Evolutionary conservation across 805 yeast genomes (phyloP), one percentile per base, ranked within the genome.

Genomic region (Kluyveromyces starmeri): DNA sequence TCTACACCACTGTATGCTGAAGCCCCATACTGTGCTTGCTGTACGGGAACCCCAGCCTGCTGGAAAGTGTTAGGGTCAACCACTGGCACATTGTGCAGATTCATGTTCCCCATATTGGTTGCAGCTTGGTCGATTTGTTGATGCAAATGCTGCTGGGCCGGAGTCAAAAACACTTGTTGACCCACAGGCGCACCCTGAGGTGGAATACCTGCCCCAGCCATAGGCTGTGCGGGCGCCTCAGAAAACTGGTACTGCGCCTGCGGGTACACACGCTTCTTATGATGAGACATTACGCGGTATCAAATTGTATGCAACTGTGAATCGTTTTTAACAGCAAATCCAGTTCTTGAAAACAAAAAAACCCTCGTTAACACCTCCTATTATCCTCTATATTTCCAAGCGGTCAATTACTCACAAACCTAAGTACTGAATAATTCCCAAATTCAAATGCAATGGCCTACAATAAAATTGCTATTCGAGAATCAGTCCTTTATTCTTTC

Each of bases 261-360:
- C 28, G 76, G 73, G 45, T 71, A 71, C 30, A 59, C 65, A 42
- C 76, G 66, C 43, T 70, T 64, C 48, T 51, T 65, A 28, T 53
- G 53, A 40, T 60, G 65, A 12, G 63, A 58, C 62, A 57, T 55
- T 11, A 11, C 16, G 11, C 30, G 17, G 19, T 27, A 27, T 20
- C 8, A 20, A n/a, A n/a, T n/a, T n/a, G n/a, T n/a, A n/a, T n/a
- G n/a, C n/a, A n/a, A n/a, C n/a, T n/a, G n/a, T n/a, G n/a, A n/a
- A n/a, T n/a, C n/a, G n/a, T n/a, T n/a, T n/a, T n/a, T n/a, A n/a
- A n/a, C n/a, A n/a, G n/a, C n/a, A n/a, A n/a, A n/a, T n/a, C n/a
- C n/a, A n/a, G n/a, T n/a, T n/a, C n/a, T n/a, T n/a, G n/a, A n/a
- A n/a, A n/a, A n/a, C n/a, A n/a, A n/a, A n/a, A n/a, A n/a, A n/a